Conservation (phyloP, 192 early-diverging fungal species). For the Dimargaris cristalligena region DNA sequence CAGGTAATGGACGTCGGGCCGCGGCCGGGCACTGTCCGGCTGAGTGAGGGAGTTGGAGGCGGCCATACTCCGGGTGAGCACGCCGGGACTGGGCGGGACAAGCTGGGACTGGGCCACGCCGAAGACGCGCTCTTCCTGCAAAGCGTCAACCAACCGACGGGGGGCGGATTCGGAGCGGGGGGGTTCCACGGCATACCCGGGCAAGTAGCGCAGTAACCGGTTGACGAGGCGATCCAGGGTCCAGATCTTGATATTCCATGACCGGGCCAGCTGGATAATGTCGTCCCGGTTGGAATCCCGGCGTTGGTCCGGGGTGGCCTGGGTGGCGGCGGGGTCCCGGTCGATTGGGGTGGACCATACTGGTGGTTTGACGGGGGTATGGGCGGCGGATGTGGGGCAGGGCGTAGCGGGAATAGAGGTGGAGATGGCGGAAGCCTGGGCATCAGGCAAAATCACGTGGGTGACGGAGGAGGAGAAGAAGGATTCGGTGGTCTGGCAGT, state of each 20-base stretch:
- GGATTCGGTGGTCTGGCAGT: background rate
- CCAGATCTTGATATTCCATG: background rate
- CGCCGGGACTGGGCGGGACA: background rate
- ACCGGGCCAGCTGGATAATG: constrained; percentile 13
- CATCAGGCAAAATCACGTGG: background rate
- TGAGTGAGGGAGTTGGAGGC: too few species aligned
- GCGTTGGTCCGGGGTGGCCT: background rate
- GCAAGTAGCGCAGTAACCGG: background rate
- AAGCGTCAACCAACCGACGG: constrained; percentile 21
- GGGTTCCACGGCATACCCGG: background rate
- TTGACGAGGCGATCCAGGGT: background rate
- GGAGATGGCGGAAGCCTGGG: background rate
- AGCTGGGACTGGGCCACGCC: constrained; percentile 20
- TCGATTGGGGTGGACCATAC: too few species aligned
- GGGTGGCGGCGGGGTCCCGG: background rate
- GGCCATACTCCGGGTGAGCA: too few species aligned
- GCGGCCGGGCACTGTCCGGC: constrained; percentile 13
- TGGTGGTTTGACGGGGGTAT: too few species aligned
- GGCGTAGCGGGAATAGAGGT: background rate
- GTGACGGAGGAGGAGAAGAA: background rate
- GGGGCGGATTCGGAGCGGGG: background rate
- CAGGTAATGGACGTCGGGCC: constrained; percentile 28
- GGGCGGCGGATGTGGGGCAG: too few species aligned
- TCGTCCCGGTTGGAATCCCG: background rate
- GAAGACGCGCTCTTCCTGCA: constrained; percentile 27